A percentile compares a stretch with the other conserved stretches of the same genome.
phyloP scores from a whole-genome alignment of 306 rosid genomes.

The Luffa acutangula region DNA sequence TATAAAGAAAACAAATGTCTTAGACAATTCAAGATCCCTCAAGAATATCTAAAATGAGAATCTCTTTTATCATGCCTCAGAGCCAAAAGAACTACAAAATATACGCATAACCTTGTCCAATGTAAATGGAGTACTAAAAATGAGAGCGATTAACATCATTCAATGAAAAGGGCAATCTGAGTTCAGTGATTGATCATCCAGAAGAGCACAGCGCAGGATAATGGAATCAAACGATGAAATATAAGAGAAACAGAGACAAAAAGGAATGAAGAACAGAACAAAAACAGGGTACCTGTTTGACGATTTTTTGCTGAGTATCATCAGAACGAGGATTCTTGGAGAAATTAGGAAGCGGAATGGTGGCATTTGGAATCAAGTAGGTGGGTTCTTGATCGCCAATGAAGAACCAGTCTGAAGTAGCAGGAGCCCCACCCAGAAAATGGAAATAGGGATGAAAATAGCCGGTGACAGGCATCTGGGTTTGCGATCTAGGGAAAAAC shows the following conservation, averaged over 20 bases:
- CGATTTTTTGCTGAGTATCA: slow-evolving; percentile 69
- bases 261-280: not conserved
- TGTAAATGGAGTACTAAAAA: not conserved
- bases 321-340: slow-evolving; percentile 44
- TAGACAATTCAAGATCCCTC: not conserved
- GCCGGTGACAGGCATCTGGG: slow-evolving; percentile 60
- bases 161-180: not conserved
- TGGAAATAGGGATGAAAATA: slow-evolving; percentile 71
- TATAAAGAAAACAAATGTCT: not conserved
- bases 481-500: slow-evolving; percentile 73
- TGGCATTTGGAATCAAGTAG: slow-evolving; percentile 36
- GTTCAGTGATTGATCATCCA: not conserved
- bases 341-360: slow-evolving; percentile 26
- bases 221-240: not conserved
- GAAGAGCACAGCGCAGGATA: not conserved
- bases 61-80: too few relatives aligned
- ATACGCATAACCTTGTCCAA: not conserved
- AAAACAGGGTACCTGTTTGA: slow-evolving; percentile 58
- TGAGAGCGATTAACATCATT: not conserved
- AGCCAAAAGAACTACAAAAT: not conserved
- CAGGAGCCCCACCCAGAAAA: slow-evolving; percentile 48
- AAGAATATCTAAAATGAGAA: not conserved
- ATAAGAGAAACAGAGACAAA: not conserved
- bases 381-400: slow-evolving; percentile 63
- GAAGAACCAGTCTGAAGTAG: slow-evolving; percentile 63